Evolutionary conservation across 169 alveolate species (phyloP), one percentile per base, ranked within the genome.

Genomic region (Plasmodium inui): DNA sequence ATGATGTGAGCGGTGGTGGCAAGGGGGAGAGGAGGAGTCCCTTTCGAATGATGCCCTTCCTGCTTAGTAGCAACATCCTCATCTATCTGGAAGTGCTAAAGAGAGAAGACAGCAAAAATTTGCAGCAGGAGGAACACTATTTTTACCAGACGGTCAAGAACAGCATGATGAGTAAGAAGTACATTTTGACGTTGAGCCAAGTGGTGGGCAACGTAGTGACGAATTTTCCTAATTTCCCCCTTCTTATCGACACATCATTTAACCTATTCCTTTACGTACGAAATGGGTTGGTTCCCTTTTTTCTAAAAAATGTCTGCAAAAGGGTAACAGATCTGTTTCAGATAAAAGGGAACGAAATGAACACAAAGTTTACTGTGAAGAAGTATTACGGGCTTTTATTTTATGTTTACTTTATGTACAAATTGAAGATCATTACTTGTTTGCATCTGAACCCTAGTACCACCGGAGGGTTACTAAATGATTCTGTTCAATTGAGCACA

Each of bases 191-290:
- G 28, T 17, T 85, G 26, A 44, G 93, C 19, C 55, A 85, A 46
- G 28, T 6, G 4, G 7, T 73, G n/a, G 19, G 37, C 1, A n/a
- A 28, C 73, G 22, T 74, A 17, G n/a, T 85, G 9, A 73, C 79
- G 12, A 85, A 7, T 3, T 85, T 73, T 74, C 93, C 93, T 3
- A 50, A 73, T 2, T 85, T 85, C 0, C 93, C 93, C 10, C 10
- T 46, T 50, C 74, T 74, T 41, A 17, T 85, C 12, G 93, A 85
- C 9, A 73, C 37, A 3, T 3, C 80, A 5, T 85, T 85, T 85
- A 85, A 85, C 34, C 3, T 85, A 6, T 85, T 72, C 79, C 67
- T 85, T 46, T 85, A 73, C 55, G 93, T 85, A 50, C 39, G 86
- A 26, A 85, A 85, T 85, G 37, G 70, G 17, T 37, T 74, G 26